Conservation (phyloP, 169 alveolate genomes). For the Amoebophrya sp. region DNA sequence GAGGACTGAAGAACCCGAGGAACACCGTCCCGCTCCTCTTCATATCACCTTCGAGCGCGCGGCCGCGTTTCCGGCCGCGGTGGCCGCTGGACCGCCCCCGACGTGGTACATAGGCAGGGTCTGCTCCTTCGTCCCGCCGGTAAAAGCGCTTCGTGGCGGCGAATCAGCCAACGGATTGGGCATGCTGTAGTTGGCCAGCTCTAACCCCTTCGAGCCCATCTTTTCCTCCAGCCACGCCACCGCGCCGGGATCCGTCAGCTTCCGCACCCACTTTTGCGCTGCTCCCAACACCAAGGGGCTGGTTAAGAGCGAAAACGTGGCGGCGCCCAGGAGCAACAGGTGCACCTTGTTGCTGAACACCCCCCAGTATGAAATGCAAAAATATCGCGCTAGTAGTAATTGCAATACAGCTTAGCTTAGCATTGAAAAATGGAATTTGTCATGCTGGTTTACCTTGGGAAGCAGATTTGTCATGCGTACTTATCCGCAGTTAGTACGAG, state of each 20-base stretch:
- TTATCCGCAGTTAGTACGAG: too few species aligned
- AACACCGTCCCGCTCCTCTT: not conserved
- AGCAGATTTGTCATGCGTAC: too few species aligned
- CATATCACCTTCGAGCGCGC: not conserved
- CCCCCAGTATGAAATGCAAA: too few species aligned
- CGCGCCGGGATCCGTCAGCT: not conserved
- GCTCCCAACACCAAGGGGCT: not conserved
- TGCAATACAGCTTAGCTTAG: too few species aligned
- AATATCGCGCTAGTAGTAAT: too few species aligned
- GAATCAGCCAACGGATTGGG: too few species aligned
- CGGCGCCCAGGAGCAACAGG: not conserved
- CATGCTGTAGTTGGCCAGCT: not conserved
- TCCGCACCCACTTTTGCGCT: not conserved
- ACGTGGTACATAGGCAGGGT: not conserved
- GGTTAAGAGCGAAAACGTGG: not conserved
- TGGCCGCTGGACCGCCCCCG: too few species aligned
- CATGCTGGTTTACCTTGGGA: too few species aligned
- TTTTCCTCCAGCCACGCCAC: not conserved
- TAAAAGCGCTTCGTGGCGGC: too few species aligned
- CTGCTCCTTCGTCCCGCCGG: not conserved
- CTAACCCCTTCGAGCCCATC: not conserved
- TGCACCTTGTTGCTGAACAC: not conserved
- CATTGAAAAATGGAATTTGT: too few species aligned
- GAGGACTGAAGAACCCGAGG: too few species aligned
- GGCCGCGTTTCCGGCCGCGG: not conserved